Percentiles rank a stretch among this genome's conserved stretches.
Conservation (phyloP, 371 early-diverging fungal species). For the Capniomyces stellatus region DNA sequence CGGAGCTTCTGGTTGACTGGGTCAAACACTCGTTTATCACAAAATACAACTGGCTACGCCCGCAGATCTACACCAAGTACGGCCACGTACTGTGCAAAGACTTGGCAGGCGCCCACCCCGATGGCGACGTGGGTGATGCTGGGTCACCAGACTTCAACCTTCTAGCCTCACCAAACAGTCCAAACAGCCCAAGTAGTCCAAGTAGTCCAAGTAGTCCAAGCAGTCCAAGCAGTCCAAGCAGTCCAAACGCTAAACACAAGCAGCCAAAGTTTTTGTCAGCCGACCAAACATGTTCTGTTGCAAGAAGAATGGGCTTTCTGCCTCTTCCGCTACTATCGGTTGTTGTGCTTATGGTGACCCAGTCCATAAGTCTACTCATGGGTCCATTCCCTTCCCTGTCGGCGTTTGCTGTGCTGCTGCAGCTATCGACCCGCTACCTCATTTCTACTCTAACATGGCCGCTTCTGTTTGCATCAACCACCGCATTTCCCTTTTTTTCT, state of each 20-base stretch:
- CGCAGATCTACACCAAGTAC: conserved; percentile 69
- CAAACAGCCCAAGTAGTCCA: too few relatives aligned
- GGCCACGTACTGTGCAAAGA: conserved; percentile 76
- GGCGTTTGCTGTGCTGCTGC: too few relatives aligned
- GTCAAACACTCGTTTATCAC: conserved; percentile 94
- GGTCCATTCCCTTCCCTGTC: background rate
- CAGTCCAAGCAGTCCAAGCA: background rate
- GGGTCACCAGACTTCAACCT: background rate
- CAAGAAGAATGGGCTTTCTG: conserved; percentile 80
- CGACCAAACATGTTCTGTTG: conserved; percentile 73
- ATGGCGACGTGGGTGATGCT: background rate
- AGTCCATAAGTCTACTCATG: background rate
- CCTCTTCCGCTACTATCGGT: conserved; percentile 75
- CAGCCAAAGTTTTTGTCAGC: conserved; percentile 30
- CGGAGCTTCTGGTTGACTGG: conserved; percentile 92
- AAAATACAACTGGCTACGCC: conserved; percentile 86
- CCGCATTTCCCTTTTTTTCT: background rate
- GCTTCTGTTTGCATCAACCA: background rate
- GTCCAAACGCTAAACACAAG: background rate
- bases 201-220: background rate
- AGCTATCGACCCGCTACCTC: too few relatives aligned
- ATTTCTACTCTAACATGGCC: background rate
- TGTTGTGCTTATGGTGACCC: conserved; percentile 27
- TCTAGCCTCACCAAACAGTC: background rate
- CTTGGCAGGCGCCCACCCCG: conserved; percentile 35